Base-by-base conservation (phyloP, 2,329 filamentous ascomycete species). In the Waltergamsia citrina region DNA sequence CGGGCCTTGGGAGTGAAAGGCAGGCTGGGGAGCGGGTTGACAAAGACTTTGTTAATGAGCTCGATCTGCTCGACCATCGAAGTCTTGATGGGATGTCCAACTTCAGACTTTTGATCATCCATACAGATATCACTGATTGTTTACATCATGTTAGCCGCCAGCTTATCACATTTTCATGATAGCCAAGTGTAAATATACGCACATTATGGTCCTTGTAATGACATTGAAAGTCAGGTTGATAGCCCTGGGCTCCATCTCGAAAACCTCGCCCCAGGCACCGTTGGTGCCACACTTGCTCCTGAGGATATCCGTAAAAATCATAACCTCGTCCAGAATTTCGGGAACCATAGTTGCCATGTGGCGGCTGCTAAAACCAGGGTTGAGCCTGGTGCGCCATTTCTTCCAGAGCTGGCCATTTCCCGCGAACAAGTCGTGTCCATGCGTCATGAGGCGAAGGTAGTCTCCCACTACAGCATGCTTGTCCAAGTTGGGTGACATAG, bases 161-260 rank as follows among this genome's bases (percentile, higher is more conserved):
- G 14, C 27, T 8, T 8, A 15, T 29, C 7, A 29, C 18, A 27
- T 30, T 30, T 7, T 7, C 28, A 17, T 30, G 7, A 17, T 27
- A 27, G n/a, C n/a, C n/a, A 6, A 27, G 16, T 27, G 12, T 6
- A 6, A n/a, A 6, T 27, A 27, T 27, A 32, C 30, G 6, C 15
- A 32, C 30, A 32, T 21, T 18, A 22, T 22, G 5, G 30, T 22
- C 8, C 30, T 21, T 6, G 18, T 21, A 23, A 32, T 32, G 18
- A 32, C 30, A 15, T 32, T 15, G 15, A 32, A 32, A 7, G 30
- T 32, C 9, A 32, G 30, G 30, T 32, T 32, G 18, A 22, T 32
- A 16, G 30, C 14, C 9, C 18, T 6, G 6, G 8, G 9, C 30
- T 32, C 30, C 9, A 32, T 6, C 20, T 32, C 6, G 30, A 32